Conservation (phyloP, 192 early-diverging fungal species). For the Umbelopsis isabellina region DNA sequence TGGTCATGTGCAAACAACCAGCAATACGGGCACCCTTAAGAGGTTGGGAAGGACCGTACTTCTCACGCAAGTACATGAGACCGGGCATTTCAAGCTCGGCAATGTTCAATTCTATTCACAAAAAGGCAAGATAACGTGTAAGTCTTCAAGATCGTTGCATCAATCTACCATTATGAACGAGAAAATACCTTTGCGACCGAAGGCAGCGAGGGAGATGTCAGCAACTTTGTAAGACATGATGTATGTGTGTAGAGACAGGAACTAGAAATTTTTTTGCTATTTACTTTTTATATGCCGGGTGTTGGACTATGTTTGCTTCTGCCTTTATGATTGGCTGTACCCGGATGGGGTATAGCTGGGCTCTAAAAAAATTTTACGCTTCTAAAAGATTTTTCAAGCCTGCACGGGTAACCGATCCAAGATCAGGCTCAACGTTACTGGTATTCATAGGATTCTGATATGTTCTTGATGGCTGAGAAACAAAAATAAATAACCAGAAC, state of each 20-base stretch:
- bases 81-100: conserved; percentile 99
- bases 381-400: too few relatives aligned
- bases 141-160: neutral
- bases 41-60: conserved; percentile 89
- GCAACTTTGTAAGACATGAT: conserved; percentile 62
- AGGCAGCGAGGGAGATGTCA: conserved; percentile 93
- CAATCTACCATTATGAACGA: conserved; percentile 15
- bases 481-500: too few relatives aligned
- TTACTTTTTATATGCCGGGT: conserved; percentile 8
- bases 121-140: conserved; percentile 58
- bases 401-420: too few relatives aligned
- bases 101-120: conserved; percentile 34
- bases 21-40: conserved; percentile 95
- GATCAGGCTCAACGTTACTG: too few relatives aligned
- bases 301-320: neutral
- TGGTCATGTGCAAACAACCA: conserved; percentile 99
- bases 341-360: conserved; percentile 17
- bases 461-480: too few relatives aligned
- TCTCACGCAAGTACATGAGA: conserved; percentile 90
- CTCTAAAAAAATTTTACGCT: conserved; percentile 8
- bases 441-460: too few relatives aligned
- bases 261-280: conserved; percentile 11
- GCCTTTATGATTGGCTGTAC: neutral
- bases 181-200: conserved; percentile 97
- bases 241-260: conserved; percentile 18